These are phyloP conservation scores for Trametes pubescens DNA, from an alignment of 1,284 basidiomycete genomes.

Conservation along the genomic window DNA sequence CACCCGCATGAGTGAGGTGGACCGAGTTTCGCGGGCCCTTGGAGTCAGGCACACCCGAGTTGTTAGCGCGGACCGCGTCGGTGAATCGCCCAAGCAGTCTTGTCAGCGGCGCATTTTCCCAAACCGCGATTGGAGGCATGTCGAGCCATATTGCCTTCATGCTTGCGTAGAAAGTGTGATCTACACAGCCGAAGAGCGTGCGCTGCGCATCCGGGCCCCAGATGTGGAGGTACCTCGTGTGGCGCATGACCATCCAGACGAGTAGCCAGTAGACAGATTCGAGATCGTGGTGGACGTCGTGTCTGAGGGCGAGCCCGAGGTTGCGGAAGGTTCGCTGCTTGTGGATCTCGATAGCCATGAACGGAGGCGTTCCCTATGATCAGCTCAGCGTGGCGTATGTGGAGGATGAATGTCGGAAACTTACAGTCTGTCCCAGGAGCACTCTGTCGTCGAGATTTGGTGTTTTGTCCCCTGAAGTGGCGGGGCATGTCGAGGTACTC, in stretches of 20 bases:
- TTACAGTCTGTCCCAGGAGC: neutral
- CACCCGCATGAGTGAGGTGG: constrained; percentile 5
- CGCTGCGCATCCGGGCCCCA: neutral
- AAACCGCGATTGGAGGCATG: neutral
- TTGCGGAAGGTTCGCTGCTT: neutral
- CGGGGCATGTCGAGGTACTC: neutral
- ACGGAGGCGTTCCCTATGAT: constrained; percentile 19
- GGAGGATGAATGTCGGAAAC: neutral
- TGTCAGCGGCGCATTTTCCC: constrained; percentile 5
- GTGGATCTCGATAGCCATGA: constrained; percentile 17
- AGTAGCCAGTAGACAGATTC: constrained; percentile 29
- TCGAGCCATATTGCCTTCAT: constrained; percentile 8
- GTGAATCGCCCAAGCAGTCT: constrained; percentile 8
- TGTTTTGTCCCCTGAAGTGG: neutral
- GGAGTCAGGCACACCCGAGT: neutral
- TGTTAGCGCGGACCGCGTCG: neutral
- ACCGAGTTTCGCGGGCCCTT: neutral
- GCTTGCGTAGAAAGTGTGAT: neutral
- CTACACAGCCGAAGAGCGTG: neutral
- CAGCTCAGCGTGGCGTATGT: neutral
- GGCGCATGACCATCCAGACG: constrained; percentile 20
- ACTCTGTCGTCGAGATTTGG: neutral
- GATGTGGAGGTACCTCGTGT: constrained; percentile 3
- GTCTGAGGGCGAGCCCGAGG: neutral
- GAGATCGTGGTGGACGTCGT: constrained; percentile 25